Evolutionary conservation across 495 filamentous ascomycete species (phyloP).

Genomic region (Elaphomyces granulatus): DNA sequence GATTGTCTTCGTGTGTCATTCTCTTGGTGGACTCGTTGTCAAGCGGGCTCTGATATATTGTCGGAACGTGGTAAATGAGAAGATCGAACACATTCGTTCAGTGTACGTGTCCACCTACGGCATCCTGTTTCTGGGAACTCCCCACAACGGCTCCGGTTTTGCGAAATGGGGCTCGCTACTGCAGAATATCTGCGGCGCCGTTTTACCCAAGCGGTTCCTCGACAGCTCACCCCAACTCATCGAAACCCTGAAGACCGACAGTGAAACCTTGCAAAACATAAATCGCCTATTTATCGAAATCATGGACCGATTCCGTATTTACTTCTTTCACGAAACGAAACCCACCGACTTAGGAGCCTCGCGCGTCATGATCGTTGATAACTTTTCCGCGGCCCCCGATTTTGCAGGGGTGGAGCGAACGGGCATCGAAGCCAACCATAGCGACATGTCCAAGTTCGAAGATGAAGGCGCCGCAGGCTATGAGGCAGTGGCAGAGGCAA

Average conservation of each 20-base stretch:
- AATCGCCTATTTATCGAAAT: conserved; percentile 63
- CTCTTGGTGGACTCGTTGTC: conserved; percentile 66
- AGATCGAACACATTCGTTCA: conserved; percentile 59
- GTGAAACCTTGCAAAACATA: conserved; percentile 69
- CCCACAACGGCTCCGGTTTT: conserved; percentile 63
- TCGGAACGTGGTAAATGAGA: conserved; percentile 44
- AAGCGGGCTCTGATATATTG: conserved; percentile 59
- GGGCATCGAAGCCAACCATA: conserved; percentile 71
- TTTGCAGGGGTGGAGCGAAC: conserved; percentile 60
- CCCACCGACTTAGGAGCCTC: conserved; percentile 51
- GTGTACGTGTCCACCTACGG: conserved; percentile 75
- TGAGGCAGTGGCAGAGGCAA: conserved; percentile 52
- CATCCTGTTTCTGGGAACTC: conserved; percentile 78
- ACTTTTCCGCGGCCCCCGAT: conserved; percentile 59
- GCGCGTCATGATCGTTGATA: conserved; percentile 52
- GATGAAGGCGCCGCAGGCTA: conserved; percentile 59
- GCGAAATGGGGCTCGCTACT: conserved; percentile 64
- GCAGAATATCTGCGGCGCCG: conserved; percentile 55
- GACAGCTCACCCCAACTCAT: conserved; percentile 57
- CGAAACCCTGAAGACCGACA: conserved; percentile 58
- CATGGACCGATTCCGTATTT: conserved; percentile 56
- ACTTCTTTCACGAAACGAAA: conserved; percentile 56
- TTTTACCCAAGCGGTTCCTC: conserved; percentile 55
- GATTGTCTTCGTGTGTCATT: conserved; percentile 78
- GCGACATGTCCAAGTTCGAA: conserved; percentile 80